phyloP scores from a whole-genome alignment of 2,329 filamentous ascomycete species.

The Septoria petroselini region DNA sequence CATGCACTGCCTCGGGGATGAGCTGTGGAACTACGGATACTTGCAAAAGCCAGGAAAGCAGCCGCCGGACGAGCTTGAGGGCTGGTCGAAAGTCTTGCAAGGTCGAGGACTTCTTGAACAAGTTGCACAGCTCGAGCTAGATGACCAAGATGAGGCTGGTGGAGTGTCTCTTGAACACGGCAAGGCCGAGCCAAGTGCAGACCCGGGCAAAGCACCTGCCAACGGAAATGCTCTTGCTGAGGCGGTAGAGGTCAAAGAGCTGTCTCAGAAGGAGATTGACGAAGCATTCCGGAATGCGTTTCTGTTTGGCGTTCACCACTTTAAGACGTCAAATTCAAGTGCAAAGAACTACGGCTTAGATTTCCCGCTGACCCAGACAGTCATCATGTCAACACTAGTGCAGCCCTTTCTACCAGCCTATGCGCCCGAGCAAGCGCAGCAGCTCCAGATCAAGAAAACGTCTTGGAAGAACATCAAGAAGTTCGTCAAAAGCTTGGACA shows the following conservation, averaged over 20 bases:
- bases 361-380: conserved; percentile 62
- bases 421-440: conserved; percentile 54
- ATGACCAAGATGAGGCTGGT: conserved; percentile 46
- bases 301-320: conserved; percentile 59
- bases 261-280: conserved; percentile 64
- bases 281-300: conserved; percentile 63
- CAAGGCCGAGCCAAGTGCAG: conserved; percentile 20
- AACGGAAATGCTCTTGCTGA: conserved; percentile 22
- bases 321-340: conserved; percentile 55
- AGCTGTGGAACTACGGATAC: conserved; percentile 63
- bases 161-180: conserved; percentile 42
- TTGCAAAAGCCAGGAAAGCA: conserved; percentile 52
- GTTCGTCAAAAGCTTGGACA: conserved; percentile 66
- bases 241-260: conserved; percentile 31
- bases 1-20: conserved; percentile 66
- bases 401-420: conserved; percentile 64
- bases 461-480: conserved; percentile 69
- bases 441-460: conserved; percentile 66
- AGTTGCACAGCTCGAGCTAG: conserved; percentile 44
- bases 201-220: conserved; percentile 11
- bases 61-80: conserved; percentile 54
- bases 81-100: conserved; percentile 45
- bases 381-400: conserved; percentile 61
- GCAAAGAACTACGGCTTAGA: conserved; percentile 55
- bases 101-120: conserved; percentile 40